Percentiles rank a stretch among this genome's conserved stretches.
Conservation (phyloP, 202 grass and related monocot species). For the Panicum virgatum region DNA sequence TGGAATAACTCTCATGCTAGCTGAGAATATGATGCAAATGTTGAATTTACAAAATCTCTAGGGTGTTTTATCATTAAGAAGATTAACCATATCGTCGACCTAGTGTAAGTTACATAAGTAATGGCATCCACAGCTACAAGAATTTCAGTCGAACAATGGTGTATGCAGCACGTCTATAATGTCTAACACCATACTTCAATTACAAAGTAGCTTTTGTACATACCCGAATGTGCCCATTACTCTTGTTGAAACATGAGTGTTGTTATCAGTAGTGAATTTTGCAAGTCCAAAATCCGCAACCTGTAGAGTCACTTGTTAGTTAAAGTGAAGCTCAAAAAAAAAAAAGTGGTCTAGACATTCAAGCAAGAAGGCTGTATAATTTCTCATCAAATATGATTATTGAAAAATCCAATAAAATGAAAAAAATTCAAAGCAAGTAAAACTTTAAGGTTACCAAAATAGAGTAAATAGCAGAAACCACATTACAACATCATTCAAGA, state of each 20-base stretch:
- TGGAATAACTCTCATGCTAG: constrained; percentile 26
- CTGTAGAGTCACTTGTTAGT: constrained; percentile 33
- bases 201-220: constrained; percentile 10
- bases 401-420: not conserved
- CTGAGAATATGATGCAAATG: constrained; percentile 21
- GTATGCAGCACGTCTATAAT: constrained; percentile 5
- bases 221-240: constrained; percentile 99
- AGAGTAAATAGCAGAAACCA: constrained; percentile 1
- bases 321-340: not conserved
- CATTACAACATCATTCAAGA: not conserved
- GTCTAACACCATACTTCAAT: not conserved
- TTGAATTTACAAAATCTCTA: not conserved
- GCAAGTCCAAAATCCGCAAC: constrained; percentile 98
- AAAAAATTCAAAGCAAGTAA: not conserved
- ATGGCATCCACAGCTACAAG: not conserved
- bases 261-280: constrained; percentile 73
- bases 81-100: not conserved
- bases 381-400: not conserved
- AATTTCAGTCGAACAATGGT: not conserved
- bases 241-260: constrained; percentile 94
- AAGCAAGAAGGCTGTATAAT: not conserved
- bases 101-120: not conserved
- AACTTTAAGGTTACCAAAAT: not conserved
- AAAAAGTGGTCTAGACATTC: constrained; percentile 5
- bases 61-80: not conserved